Conservation (phyloP, 768 basidiomycete species). For the Leccinum disarticulatum region DNA sequence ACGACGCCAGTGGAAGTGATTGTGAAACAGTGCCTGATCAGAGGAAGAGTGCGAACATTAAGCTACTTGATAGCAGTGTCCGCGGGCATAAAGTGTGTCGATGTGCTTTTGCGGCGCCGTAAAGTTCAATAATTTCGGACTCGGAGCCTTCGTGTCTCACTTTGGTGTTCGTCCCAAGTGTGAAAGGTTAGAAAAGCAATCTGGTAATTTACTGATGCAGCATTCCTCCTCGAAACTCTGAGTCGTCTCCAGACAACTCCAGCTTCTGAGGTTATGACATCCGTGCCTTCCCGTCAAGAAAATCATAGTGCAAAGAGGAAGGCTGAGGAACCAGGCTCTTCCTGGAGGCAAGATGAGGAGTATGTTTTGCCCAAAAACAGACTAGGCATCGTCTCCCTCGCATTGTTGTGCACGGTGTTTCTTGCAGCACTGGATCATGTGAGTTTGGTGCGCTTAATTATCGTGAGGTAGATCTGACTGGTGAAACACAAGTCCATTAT, state of each 20-base stretch:
- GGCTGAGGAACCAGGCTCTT: conserved; percentile 37
- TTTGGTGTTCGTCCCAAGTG: neutral
- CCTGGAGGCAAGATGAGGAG: conserved; percentile 42
- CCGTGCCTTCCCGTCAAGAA: neutral
- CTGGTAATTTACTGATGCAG: neutral
- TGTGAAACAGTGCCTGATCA: neutral
- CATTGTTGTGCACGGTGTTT: conserved; percentile 23
- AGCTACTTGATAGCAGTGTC: neutral
- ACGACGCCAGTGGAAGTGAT: neutral
- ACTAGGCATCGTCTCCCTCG: conserved; percentile 14
- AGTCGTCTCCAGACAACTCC: neutral
- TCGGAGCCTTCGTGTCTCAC: neutral
- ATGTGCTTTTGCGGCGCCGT: neutral
- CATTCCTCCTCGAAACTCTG: neutral
- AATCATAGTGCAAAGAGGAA: neutral
- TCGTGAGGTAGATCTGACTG: neutral
- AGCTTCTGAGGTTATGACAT: neutral
- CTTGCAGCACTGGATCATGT: conserved; percentile 58
- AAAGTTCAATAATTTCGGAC: neutral
- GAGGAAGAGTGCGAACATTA: neutral
- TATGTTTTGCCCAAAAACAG: conserved; percentile 29
- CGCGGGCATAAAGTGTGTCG: neutral
- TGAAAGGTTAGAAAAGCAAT: neutral
- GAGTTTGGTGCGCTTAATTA: neutral
- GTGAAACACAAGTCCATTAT: conserved; percentile 49